Percentiles rank a stretch among this genome's conserved stretches.
These are phyloP conservation scores for Pyrenophora tritici-repentis DNA, from an alignment of 2,329 filamentous ascomycete species.

Conservation along the genomic window DNA sequence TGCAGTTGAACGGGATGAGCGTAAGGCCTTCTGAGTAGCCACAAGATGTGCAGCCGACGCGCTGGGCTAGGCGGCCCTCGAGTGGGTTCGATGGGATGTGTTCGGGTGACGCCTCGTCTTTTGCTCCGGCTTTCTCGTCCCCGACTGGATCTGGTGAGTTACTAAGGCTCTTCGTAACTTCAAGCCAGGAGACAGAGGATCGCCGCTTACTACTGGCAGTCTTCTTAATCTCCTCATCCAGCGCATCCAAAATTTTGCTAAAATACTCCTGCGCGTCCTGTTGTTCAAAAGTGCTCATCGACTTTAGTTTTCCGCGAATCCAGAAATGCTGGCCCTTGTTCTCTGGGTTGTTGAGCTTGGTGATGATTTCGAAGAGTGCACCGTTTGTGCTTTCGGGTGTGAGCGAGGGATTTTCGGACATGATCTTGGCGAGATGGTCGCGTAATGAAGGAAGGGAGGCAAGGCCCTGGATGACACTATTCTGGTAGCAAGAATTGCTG, in stretches of 20 bases:
- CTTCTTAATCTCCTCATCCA: slow-evolving; percentile 74
- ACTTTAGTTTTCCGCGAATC: slow-evolving; percentile 81
- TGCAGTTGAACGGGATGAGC: slow-evolving; percentile 90
- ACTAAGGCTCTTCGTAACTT: slow-evolving; percentile 31
- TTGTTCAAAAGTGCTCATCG: slow-evolving; percentile 93
- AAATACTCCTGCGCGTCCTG: slow-evolving; percentile 99
- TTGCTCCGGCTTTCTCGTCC: slow-evolving; percentile 6
- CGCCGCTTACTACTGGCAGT: slow-evolving; percentile 51
- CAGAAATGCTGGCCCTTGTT: slow-evolving; percentile 80
- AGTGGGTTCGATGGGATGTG: slow-evolving; percentile 70
- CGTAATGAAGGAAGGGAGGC: slow-evolving; percentile 74
- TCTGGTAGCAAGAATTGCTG: slow-evolving; percentile 97
- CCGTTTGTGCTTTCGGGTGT: slow-evolving; percentile 53
- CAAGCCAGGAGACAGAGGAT: slow-evolving; percentile 42
- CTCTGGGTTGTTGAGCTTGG: slow-evolving; percentile 68
- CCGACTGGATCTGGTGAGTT: slow-evolving; percentile 16
- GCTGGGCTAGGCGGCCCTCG: slow-evolving; percentile 84
- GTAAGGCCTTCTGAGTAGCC: slow-evolving; percentile 86
- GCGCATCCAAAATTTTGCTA: slow-evolving; percentile 82
- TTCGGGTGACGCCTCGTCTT: slow-evolving; percentile 1
- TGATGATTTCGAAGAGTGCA: slow-evolving; percentile 68
- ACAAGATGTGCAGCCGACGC: slow-evolving; percentile 84
- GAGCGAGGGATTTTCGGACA: slow-evolving; percentile 42
- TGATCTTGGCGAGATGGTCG: slow-evolving; percentile 60
- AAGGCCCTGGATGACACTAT: slow-evolving; percentile 83